Base-by-base conservation (phyloP, 2,329 filamentous ascomycete species). In the Dryadomyces quercus-mongolicae region DNA sequence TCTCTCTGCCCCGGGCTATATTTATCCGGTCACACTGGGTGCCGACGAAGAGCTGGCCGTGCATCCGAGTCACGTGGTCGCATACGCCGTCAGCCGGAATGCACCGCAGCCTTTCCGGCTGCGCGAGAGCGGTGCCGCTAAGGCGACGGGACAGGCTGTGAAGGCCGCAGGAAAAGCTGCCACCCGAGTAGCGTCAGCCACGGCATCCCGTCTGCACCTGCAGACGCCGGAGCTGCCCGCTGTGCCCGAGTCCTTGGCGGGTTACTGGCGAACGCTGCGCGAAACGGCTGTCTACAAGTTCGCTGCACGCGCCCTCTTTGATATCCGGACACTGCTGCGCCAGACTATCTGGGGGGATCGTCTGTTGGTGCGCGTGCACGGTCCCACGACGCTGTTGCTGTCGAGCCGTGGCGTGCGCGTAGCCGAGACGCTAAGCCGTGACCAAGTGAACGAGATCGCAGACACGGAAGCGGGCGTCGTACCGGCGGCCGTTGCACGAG, bases 281-380 rank as follows among this genome's bases (percentile, higher is more conserved):
- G 76, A 82, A 58, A 87, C 88, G 3, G 72, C 78, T 15, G 79
- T 81, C 3, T 97, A 90, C 82, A 86, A 84, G 64, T 73, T 78
- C 9, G 60, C 89, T 1, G 77, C 83, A 45, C 76, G 76, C n/a
- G 64, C 81, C 34, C 68, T 86, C 8, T 88, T 86, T 68, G 79
- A 72, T 42, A 60, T 94, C 20, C 81, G 89, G 57, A 95, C 90
- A 0, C 84, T 85, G 71, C 75, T 85, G 45, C 79, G 91, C 57
- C 80, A 87, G 63, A 88, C 88, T 1, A 86, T 98, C 55, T 97
- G 90, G 88, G 93, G 93, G 21, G 93, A 98, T 66, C 74, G 92
- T 70, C 74, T 97, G 25, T 97, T 97, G 69, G 73, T 98, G 36
- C 86, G 88, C 64, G 96, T 98, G 66, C 80, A 84, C 55, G 93